A percentile compares a stretch with the other conserved stretches of the same genome.
Conservation (phyloP, 331 rosid genomes). For the Acacia concinna region DNA sequence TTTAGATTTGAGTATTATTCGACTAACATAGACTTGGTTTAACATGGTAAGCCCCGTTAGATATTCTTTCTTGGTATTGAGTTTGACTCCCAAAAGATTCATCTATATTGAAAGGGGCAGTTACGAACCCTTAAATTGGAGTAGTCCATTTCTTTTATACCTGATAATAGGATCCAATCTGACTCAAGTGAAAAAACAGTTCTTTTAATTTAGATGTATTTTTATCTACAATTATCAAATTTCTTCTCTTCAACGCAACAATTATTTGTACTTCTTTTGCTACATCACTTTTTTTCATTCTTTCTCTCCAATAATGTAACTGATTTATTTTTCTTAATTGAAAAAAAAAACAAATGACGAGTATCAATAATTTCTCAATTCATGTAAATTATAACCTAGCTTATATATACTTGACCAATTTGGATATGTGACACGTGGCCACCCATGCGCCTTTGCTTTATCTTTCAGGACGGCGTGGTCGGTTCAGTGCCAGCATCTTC, state of each 20-base stretch:
- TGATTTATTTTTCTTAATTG: not conserved
- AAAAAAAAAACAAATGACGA: not conserved
- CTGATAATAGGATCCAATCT: too few species aligned
- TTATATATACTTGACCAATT: conserved; percentile 41
- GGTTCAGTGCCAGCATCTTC: conserved; percentile 86
- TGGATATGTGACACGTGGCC: conserved; percentile 66
- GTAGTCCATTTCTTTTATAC: too few species aligned
- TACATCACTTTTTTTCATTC: not conserved
- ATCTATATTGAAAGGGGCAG: too few species aligned
- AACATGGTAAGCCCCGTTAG: too few species aligned
- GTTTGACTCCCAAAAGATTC: too few species aligned
- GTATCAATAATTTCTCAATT: not conserved
- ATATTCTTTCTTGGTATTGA: too few species aligned
- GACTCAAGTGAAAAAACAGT: too few species aligned
- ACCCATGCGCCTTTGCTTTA: conserved; percentile 66
- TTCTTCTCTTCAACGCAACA: not conserved
- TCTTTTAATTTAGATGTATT: too few species aligned
- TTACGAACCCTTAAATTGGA: too few species aligned
- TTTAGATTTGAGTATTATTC: not conserved
- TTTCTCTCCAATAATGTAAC: not conserved
- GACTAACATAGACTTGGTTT: too few species aligned
- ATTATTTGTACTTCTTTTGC: not conserved
- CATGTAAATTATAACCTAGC: conserved; percentile 32
- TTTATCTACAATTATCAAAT: too few species aligned
- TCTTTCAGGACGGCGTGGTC: conserved; percentile 70